Base-by-base conservation (phyloP, 768 basidiomycete genomes). In the Tephrocybe sp. region DNA sequence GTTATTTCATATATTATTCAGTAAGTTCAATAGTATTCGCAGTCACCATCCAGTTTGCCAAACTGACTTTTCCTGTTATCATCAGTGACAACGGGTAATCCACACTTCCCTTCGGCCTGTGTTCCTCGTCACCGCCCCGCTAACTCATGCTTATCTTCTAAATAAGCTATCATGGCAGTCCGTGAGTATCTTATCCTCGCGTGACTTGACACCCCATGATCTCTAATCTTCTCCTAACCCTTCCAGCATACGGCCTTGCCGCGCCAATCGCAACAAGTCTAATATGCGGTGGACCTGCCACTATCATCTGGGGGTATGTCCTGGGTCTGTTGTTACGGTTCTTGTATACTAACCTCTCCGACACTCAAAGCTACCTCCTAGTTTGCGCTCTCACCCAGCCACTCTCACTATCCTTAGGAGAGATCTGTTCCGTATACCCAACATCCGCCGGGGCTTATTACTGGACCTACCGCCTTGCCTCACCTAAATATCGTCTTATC, bases 371-470 rank as follows among this genome's bases (percentile, higher is more conserved):
- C 21, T 81, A 77, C 74, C 62, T 80, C 4, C 54, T 79, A 10
- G 76, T 83, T 4, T 78, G 78, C 15, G 31, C 71, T 15, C 61
- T 80, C 2, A 75, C 75, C 0, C 69, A 76, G 50, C 62, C 72
- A 0, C 68, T 83, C 10, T 77, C 80, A 0, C 61, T 77, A 2
- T 83, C 82, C 5, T 64, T 83, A 3, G 81, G 74, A 0, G 82
- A 83, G 59, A 79, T 82, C 24, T 78, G 77, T 36, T 78, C 82
- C 3, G 77, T 78, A 52, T 83, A 80, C 53, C 82, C 82, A 0
- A 83, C 80, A 1, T 79, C 80, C 0, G 80, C 80, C 0, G 82
- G 82, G 13, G 76, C 81, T 1, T 83, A 82, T 54, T 83, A 86
- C 55, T 86, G 84, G 84, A 77, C 79, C 38, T 84, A 79, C 55